Base-by-base conservation (phyloP, 768 basidiomycete genomes). In the Suillus luteus region DNA sequence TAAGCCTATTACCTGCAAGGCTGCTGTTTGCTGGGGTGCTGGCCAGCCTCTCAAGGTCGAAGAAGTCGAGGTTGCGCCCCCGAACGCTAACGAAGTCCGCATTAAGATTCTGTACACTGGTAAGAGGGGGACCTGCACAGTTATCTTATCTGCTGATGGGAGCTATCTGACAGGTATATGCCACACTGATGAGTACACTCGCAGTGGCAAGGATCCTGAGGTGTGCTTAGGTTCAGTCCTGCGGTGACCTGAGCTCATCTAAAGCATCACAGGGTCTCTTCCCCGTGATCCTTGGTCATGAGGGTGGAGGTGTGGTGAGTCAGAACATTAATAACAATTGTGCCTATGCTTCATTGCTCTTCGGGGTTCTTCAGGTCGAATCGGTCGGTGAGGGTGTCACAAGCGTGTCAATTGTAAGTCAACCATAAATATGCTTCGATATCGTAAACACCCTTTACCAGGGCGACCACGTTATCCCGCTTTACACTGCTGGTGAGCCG, bases 381-480 rank as follows among this genome's bases (percentile, higher is more conserved):
- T 95, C 92, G n/a, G 83, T 99, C 35, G 97, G 97, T 48, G 93
- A 95, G 75, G 95, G 93, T 41, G 97, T 99, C n/a, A 93, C 91
- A 27, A 85, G 76, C 68, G 89, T 91, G 46, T 80, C 83, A 69
- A 82, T 83, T 31, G 84, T 86, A 67, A 46, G 82, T 75, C 19
- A 12, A 41, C 17, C 37, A 40, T 48, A 55, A 31, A 55, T 3
- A 59, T 37, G 22, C 52, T 61, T 14, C 22, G 24, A 3, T 37
- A 5, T 46, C 7, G 31, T 55, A 27, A 63, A 38, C 40, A 2
- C 33, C 31, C 31, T 55, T 59, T 43, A 40, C 40, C 62, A 85
- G 83, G 97, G 96, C 27, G 96, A 99, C 75, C 96, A 98, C 82
- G 97, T 99, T 70, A 87, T 99, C 67, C 97, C 97, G 22, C 86